Base-by-base conservation (phyloP, 2,329 filamentous ascomycete species). In the Venturiaceae sp. region DNA sequence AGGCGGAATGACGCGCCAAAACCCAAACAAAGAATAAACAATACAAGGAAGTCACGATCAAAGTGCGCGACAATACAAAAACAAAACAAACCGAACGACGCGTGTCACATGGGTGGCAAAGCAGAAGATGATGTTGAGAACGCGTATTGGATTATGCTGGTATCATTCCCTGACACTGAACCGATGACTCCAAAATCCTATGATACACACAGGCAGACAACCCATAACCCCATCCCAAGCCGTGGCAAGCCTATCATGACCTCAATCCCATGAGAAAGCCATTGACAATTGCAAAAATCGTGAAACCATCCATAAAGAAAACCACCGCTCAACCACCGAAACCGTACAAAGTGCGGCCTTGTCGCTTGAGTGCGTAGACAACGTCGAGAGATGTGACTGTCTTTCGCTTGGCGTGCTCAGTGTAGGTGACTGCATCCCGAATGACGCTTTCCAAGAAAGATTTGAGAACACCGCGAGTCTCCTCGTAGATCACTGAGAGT, bases 401-500 rank as follows among this genome's bases (percentile, higher is more conserved):
- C 81, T 86, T 86, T 76, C 86, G 83, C 84, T 90, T 89, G 75
- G 85, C 85, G 82, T 90, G 86, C 80, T 90, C 86, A 66, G 86
- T 90, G 80, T 90, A 90, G 72, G 86, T 90, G 77, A 89, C 84
- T 63, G 86, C 85, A 69, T 89, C 86, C 75, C 86, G 83, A 72
- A 90, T 90, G 75, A 90, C 86, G 74, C 84, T 82, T 77, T 90
- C 87, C 67, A 90, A 85, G 84, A 90, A 90, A 75, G 86, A 86
- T 83, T 90, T 90, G 69, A 90, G 81, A 69, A 90, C 87, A 82
- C 85, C 85, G 72, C 87, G 86, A 68, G 87, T 90, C 80, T 90
- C 85, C 74, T 88, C 86, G 80, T 90, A 90, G 80, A 90, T 90
- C 86, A 88, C 81, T 82, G 66, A 23, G 53, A 32, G 58, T 60